A percentile compares a stretch with the other conserved stretches of the same genome.
Evolutionary conservation across 352 stramenopile species (phyloP).

Genomic region (Sclerospora graminicola): DNA sequence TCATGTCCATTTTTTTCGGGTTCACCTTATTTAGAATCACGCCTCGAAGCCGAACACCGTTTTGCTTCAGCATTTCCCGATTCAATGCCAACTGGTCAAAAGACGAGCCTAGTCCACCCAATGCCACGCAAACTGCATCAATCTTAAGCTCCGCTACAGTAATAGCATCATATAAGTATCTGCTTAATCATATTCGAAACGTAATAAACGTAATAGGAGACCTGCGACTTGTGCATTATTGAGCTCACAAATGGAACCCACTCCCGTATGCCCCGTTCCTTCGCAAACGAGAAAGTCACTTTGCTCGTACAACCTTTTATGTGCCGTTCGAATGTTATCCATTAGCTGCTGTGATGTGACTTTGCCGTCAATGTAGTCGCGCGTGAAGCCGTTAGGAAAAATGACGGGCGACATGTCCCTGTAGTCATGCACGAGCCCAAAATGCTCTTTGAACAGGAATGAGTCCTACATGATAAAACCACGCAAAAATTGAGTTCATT

Average conservation of each 20-base stretch:
- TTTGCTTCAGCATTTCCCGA: conserved; percentile 67
- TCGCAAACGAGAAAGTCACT: conserved; percentile 93
- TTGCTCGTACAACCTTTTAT: conserved; percentile 62
- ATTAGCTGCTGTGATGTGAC: conserved; percentile 78
- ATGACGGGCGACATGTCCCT: conserved; percentile 96
- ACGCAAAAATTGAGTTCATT: not conserved
- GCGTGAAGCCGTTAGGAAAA: conserved; percentile 94
- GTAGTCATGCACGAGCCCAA: conserved; percentile 93
- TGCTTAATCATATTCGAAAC: not conserved
- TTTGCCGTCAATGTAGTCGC: conserved; percentile 94
- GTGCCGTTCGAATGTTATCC: conserved; percentile 67
- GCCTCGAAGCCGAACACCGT: conserved; percentile 62
- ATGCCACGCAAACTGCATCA: conserved; percentile 70
- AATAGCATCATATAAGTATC: conserved; percentile 4
- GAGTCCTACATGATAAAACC: conserved; percentile 54
- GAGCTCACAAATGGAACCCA: conserved; percentile 85
- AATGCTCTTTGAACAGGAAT: conserved; percentile 94
- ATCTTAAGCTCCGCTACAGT: conserved; percentile 60
- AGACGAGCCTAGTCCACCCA: conserved; percentile 70
- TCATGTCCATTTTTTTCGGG: conserved; percentile 85
- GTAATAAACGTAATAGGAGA: conserved; percentile 13
- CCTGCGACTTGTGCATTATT: conserved; percentile 86
- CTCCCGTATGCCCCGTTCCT: conserved; percentile 89
- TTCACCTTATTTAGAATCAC: conserved; percentile 87
- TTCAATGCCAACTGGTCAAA: conserved; percentile 85